Base-by-base conservation (phyloP, 371 early-diverging fungal species). In the Mortierella sp. region DNA sequence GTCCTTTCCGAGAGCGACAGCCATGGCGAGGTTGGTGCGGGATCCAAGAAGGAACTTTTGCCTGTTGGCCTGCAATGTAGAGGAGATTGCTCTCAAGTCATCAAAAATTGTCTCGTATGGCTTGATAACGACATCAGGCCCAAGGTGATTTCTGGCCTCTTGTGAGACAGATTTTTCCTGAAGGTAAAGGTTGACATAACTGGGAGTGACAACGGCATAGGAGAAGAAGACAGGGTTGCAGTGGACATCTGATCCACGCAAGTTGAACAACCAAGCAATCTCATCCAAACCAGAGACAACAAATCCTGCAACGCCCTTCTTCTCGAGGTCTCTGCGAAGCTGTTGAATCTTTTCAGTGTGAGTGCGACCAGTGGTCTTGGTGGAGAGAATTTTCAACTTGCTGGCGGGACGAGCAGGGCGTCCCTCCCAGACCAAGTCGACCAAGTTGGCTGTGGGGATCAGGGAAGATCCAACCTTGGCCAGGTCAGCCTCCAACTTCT, bases 191-290 rank as follows among this genome's bases (percentile, higher is more conserved):
- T 87, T 86, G 41, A 88, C 90, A 8, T 88, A 84, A 45, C 88
- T 84, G 58, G 83, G 74, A 15, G 97, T 94, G 38, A 99, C 85
- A 22, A 95, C 69, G 7, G 95, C 91, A 83, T 97, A 99, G 4
- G 98, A 86, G 83, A 96, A 98, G 85, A 99, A 99, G 10, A 99
- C 97, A 1, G 99, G 99, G 85, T 99, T 99, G 88, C 94, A 99
- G 38, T 89, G 88, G 61, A 99, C 96, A 84, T 99, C 99, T 9
- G 91, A 93, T n/a, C 99, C 99, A 72, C 99, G 93, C 73, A 99
- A 86, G 83, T 99, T 99, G 81, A 97, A 96, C 60, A 99, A 85
- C 99, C 99, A 97, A 24, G 96, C 96, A 64, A 96, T 89, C 84
- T 97, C 99, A 85, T 97, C 98, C 67, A 97, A 87, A 5, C 93